Conservation (phyloP, 257 asterid species). For the Penstemon eatonii region DNA sequence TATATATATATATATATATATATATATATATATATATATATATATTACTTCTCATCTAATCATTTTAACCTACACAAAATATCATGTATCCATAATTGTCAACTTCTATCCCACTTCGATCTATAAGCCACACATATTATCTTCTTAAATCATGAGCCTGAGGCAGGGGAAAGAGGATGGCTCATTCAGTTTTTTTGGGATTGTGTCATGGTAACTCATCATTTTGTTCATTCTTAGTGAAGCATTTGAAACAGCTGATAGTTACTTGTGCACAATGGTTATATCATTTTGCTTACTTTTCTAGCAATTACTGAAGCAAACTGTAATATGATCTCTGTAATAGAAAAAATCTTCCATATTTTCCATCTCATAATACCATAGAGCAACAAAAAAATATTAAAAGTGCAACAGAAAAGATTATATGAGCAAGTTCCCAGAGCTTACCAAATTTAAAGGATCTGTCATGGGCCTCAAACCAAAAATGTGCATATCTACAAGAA, state of each 20-base stretch:
- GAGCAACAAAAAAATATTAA: neutral
- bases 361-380: neutral
- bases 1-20: neutral
- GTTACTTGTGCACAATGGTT: no score
- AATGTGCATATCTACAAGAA: slow-evolving; percentile 79
- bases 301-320: slow-evolving; percentile 25
- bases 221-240: neutral
- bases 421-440: slow-evolving; percentile 34
- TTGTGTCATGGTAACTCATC: neutral
- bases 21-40: neutral
- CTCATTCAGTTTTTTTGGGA: neutral
- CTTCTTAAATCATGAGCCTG: slow-evolving; percentile 1
- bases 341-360: neutral
- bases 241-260: neutral
- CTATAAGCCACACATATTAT: slow-evolving; percentile 6
- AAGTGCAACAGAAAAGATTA: slow-evolving; percentile 18
- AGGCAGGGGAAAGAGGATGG: neutral
- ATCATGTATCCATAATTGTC: slow-evolving; percentile 2
- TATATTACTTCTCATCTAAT: neutral
- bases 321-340: neutral
- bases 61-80: slow-evolving; percentile 7
- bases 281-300: neutral
- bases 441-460: slow-evolving; percentile 91
- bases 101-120: neutral
- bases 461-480: slow-evolving; percentile 84